Evolutionary conservation across 495 filamentous ascomycete species (phyloP), one percentile per base, ranked within the genome.

Genomic region (Pyrenopolyporus hunteri): DNA sequence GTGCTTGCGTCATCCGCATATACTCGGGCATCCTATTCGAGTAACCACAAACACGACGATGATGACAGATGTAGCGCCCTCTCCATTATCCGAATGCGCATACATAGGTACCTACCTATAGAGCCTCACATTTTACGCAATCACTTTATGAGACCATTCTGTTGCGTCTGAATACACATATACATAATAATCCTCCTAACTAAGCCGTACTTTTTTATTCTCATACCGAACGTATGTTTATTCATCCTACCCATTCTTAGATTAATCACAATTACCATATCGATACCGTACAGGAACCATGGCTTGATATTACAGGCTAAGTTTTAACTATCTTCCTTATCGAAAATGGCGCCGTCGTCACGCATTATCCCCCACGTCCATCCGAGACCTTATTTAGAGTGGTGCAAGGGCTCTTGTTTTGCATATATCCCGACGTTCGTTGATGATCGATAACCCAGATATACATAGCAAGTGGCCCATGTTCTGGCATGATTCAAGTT

Each of bases 341-440:
- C 33, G 19, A 35, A 17, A 40, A 31, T 16, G 25, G 23, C 13
- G 20, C 9, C 23, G 39, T 36, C 4, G 22, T 14, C 39, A 36
- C 32, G 47, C 39, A 22, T 45, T 31, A 33, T 32, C 23, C 31
- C n/a, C 6, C 47, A 25, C 16, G 29, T n/a, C 36, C 8, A n/a
- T 59, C 39, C 20, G 19, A 16, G 31, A 6, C 22, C 20, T 16
- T 29, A 20, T 22, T 39, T 31, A 13, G 36, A 32, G 32, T 42
- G 49, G 42, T 52, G 42, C 33, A 60, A 20, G 35, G 42, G 26
- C 33, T 32, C 42, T 14, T 48, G 14, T 51, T 63, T 56, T 46
- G 37, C 42, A 58, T 57, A 43, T 42, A 40, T 6, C 13, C 36
- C 42, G 47, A 58, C 16, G 36, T 4, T 11, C 14, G 25, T 13